phyloP scores from a whole-genome alignment of 2,329 filamentous ascomycete species.

The Paecilomyces dactylethromorphus region DNA sequence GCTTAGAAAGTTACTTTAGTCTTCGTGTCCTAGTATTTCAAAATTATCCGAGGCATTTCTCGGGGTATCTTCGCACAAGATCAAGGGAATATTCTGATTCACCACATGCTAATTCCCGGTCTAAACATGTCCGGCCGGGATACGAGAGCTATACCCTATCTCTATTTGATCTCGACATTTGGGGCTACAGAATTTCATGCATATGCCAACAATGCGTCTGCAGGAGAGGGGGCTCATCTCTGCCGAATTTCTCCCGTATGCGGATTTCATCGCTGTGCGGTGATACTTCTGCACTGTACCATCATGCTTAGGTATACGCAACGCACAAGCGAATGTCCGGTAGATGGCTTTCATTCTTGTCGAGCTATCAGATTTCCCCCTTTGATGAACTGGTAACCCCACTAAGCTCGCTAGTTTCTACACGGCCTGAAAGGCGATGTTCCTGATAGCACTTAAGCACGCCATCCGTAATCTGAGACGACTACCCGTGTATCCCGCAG shows the following conservation, averaged over 20 bases:
- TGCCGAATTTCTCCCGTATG: constrained; percentile 1
- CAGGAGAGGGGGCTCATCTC: not conserved
- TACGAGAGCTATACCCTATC: not conserved
- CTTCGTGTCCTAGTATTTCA: not conserved
- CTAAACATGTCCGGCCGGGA: not conserved
- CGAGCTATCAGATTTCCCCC: constrained; percentile 12
- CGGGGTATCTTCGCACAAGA: not conserved
- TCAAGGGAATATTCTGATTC: not conserved
- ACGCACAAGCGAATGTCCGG: constrained; percentile 7
- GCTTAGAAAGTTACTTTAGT: not conserved
- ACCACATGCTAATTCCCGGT: not conserved
- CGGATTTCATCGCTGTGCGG: constrained; percentile 4
- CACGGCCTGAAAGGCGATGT: not conserved
- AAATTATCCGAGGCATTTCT: not conserved
- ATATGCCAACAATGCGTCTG: not conserved
- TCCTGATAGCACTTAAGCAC: constrained; percentile 3
- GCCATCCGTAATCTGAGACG: constrained; percentile 4
- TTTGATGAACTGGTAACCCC: constrained; percentile 14
- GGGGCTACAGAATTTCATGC: not conserved
- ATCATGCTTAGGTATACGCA: constrained; percentile 11
- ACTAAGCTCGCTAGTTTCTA: constrained; percentile 2
- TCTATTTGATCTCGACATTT: not conserved
- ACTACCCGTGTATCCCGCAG: constrained; percentile 7
- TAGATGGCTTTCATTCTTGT: constrained; percentile 11
- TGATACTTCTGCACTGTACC: constrained; percentile 6